Evolutionary conservation across 169 alveolate genomes (phyloP), one percentile per base, ranked within the genome.

Genomic region (Eimeria falciformis): DNA sequence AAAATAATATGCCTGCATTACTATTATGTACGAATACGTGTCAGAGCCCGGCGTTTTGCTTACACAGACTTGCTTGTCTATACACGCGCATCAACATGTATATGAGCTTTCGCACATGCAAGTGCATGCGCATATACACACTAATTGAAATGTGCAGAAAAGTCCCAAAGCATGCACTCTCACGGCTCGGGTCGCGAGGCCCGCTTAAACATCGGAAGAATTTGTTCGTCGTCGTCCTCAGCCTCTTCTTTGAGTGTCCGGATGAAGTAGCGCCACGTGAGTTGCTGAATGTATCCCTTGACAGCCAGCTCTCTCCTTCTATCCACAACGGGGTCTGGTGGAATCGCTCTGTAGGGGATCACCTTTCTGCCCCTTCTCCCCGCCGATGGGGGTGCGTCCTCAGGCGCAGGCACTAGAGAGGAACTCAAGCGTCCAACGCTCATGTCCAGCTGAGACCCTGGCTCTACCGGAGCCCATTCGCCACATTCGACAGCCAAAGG

Each of bases 151-250:
- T 18, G 73, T 53, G 55, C 81, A 37, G 5, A 62, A 23, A 46
- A 17, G 55, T 47, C 81, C 81, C 55, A 69, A 47, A 6, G 45
- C 78, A 37, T 9, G 17, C 37, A 6, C 12, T 37, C 7, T 45
- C 29, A 77, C n/a, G 68, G 21, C 47, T 77, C 86, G 6, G 86
- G 86, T 45, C 86, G 43, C 7, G 86, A 65, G 68, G 86, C 86
- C 4, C 86, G 68, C 45, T 73, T 50, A 29, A 87, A 87, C 93
- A 87, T 55, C 27, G 93, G 93, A 3, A 87, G 66, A 40, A 87
- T 87, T 53, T 73, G 82, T 40, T 87, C 93, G 37, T 87, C 93
- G 66, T 87, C 82, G 46, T 87, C 93, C 17, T 87, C 93, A 1
- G 82, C 93, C 12, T 87, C 93, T 33, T 87, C 88, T 37, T 73